A percentile compares a stretch with the other conserved stretches of the same genome.
Conservation (phyloP, 1,139 yeast species). For the Suhomyces wounanorum region DNA sequence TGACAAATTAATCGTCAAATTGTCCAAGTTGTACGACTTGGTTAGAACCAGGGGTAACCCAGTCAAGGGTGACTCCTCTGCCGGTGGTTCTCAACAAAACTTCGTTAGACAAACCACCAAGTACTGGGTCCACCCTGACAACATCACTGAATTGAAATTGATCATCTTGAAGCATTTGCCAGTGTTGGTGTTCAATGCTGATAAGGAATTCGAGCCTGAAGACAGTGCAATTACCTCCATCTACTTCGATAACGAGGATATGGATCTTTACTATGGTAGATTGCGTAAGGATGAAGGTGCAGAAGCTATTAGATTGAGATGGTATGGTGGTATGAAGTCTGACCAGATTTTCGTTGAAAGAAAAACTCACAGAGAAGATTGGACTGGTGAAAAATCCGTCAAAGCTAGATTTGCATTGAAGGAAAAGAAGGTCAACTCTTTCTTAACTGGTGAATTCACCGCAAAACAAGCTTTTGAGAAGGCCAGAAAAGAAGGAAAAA, state of each 20-base stretch:
- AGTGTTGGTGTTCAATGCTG: slow-evolving; percentile 92
- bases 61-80: slow-evolving; percentile 87
- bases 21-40: slow-evolving; percentile 85
- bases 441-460: slow-evolving; percentile 79
- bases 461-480: slow-evolving; percentile 90
- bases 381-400: slow-evolving; percentile 99
- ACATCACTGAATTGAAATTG: slow-evolving; percentile 94
- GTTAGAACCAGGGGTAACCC: slow-evolving; percentile 97
- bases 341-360: slow-evolving; percentile 94
- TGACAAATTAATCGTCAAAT: slow-evolving; percentile 82
- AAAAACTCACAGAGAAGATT: slow-evolving; percentile 97
- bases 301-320: slow-evolving; percentile 94
- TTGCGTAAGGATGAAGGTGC: slow-evolving; percentile 97
- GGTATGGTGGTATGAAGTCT: slow-evolving; percentile 98
- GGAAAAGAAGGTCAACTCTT: slow-evolving; percentile 86
- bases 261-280: slow-evolving; percentile 93
- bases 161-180: slow-evolving; percentile 93
- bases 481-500: slow-evolving; percentile 89
- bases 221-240: slow-evolving; percentile 96
- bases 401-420: slow-evolving; percentile 93
- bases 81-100: slow-evolving; percentile 97
- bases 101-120: slow-evolving; percentile 97
- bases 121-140: slow-evolving; percentile 99
- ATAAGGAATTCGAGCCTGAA: slow-evolving; percentile 91
- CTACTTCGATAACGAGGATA: slow-evolving; percentile 83